These are phyloP conservation scores for Leptodontidium sp. DNA, from an alignment of 2,329 filamentous ascomycete genomes.

Conservation along the genomic window DNA sequence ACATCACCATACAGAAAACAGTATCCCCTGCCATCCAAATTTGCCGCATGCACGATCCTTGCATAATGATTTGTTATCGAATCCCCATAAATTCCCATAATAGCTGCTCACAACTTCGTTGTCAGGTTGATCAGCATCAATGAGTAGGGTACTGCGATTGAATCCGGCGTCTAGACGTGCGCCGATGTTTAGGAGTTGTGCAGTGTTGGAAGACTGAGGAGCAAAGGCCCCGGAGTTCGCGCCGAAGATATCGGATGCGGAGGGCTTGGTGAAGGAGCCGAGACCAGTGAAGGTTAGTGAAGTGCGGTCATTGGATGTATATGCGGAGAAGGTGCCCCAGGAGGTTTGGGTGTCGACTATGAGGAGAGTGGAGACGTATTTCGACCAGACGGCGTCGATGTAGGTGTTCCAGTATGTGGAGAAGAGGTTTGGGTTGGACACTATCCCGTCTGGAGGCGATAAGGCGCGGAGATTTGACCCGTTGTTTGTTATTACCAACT, in stretches of 20 bases:
- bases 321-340: slow-evolving; percentile 57
- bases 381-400: slow-evolving; percentile 54
- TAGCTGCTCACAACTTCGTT: slow-evolving; percentile 57
- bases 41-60: slow-evolving; percentile 63
- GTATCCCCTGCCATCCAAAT: slow-evolving; percentile 67
- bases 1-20: slow-evolving; percentile 75
- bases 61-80: slow-evolving; percentile 68
- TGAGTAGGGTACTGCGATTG: slow-evolving; percentile 34
- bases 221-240: slow-evolving; percentile 70
- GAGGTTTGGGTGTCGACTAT: slow-evolving; percentile 70
- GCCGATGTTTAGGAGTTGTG: slow-evolving; percentile 28
- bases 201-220: slow-evolving; percentile 30
- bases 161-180: slow-evolving; percentile 35
- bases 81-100: slow-evolving; percentile 62
- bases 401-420: slow-evolving; percentile 55
- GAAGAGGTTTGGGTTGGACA: slow-evolving; percentile 50
- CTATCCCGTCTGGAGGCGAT: slow-evolving; percentile 51
- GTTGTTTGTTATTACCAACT: slow-evolving; percentile 52
- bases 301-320: slow-evolving; percentile 47
- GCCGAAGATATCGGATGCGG: slow-evolving; percentile 69
- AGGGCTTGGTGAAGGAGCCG: slow-evolving; percentile 62
- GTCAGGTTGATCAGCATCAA: slow-evolving; percentile 58
- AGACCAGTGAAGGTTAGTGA: slow-evolving; percentile 49
- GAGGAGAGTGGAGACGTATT: slow-evolving; percentile 52
- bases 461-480: slow-evolving; percentile 51